Base-by-base conservation (phyloP, 768 basidiomycete genomes). In the Boletellus ananas region DNA sequence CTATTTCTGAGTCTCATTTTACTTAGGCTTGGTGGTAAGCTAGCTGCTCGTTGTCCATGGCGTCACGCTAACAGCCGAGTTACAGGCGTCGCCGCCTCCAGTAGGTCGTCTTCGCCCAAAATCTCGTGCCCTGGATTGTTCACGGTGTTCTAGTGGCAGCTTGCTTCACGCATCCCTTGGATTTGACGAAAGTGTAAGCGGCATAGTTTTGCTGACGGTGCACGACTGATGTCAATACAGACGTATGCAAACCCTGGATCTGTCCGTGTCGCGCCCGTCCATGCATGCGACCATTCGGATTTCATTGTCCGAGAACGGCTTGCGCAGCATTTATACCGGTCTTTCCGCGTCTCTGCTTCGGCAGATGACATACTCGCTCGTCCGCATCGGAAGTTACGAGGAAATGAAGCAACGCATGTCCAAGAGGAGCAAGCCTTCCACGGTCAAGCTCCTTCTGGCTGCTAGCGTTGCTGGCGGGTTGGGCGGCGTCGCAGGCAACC, bases 351-450 rank as follows among this genome's bases (percentile, higher is more conserved):
- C 91, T 3, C 67, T 92, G 20, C 74, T 93, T 66, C 79, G 92
- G 45, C 92, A 94, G 70, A 92, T 94, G 90, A 84, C 90, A 10
- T 94, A 94, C 61, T 90, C 90, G 0, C 80, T 94, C 40, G 88
- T 91, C 46, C 83, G 92, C 29, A 71, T 94, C 27, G 91, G 91
- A 20, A 79, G 75, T 18, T 93, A 94, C 61, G 92, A 94, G 60
- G 80, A 82, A 45, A 75, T 88, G 63, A 91, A 91, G 61, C 68
- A 71, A 17, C 70, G 70, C 13, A 62, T 90, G 42, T 76, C 80
- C 12, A 63, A 65, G 53, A 66, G 75, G 29, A 76, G 80, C 3
- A 74, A 71, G 11, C 74, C 82, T n/a, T 80, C 80, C 7, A 69
- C 79, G 0, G 58, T 70, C n/a, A 70, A 75, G 27, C 73, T 89